These are phyloP conservation scores for Malassezia pachydermatis DNA, from an alignment of 1,284 basidiomycete species.

Conservation along the genomic window DNA sequence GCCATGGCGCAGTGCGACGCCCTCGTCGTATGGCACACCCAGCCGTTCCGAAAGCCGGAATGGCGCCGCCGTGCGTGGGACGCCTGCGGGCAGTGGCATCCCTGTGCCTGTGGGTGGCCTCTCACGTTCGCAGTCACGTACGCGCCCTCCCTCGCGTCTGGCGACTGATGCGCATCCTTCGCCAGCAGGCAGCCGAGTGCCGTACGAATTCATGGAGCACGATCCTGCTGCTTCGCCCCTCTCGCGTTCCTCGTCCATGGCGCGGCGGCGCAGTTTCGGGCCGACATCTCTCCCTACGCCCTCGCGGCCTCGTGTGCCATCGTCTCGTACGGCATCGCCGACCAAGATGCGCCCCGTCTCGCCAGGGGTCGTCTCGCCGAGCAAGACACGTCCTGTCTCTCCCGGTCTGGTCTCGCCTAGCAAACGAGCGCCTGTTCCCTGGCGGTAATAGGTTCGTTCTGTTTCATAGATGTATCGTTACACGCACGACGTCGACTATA, in stretches of 20 bases:
- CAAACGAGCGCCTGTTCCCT: neutral
- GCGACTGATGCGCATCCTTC: conserved; percentile 4
- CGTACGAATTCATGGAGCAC: conserved; percentile 34
- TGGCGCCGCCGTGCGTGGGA: neutral
- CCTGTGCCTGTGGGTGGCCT: conserved; percentile 33
- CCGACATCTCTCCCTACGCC: neutral
- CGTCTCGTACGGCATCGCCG: neutral
- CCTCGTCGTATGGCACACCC: neutral
- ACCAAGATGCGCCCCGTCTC: conserved; percentile 4
- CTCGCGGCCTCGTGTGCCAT: neutral
- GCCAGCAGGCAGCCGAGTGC: conserved; percentile 15
- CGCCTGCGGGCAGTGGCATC: conserved; percentile 25
- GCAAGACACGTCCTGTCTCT: neutral
- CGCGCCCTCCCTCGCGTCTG: conserved; percentile 11
- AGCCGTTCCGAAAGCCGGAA: neutral
- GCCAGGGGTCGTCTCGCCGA: conserved; percentile 3
- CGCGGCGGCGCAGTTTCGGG: conserved; percentile 20
- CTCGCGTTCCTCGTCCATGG: conserved; percentile 17
- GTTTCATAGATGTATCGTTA: too few relatives aligned
- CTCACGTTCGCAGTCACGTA: conserved; percentile 16
- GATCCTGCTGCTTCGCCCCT: conserved; percentile 28
- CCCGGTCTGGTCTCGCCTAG: neutral
- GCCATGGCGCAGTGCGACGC: conserved; percentile 3
- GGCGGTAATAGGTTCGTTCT: neutral
- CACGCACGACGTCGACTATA: neutral